Percentiles rank a stretch among this genome's conserved stretches.
phyloP scores from a whole-genome alignment of 2,329 filamentous ascomycete genomes.

The Aspergillus persii region DNA sequence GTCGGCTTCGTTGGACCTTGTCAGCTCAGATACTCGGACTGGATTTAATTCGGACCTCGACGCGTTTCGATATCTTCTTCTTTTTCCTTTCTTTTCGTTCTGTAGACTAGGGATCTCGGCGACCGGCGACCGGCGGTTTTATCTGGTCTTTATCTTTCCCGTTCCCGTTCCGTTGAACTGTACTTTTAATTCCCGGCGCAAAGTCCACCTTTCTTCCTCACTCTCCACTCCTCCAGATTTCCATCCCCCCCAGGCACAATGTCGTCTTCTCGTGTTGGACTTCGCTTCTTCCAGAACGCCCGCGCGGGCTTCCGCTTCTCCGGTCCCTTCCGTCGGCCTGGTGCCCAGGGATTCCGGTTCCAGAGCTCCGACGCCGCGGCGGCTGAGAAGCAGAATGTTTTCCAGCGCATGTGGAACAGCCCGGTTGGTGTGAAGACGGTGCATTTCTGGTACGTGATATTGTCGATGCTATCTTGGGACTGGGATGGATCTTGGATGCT shows the following conservation, averaged over 20 bases:
- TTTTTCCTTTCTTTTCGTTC: conserved; percentile 17
- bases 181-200: not conserved
- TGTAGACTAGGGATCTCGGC: not conserved
- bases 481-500: not conserved
- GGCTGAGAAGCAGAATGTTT: conserved; percentile 48
- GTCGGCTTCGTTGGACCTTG: conserved; percentile 11
- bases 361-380: conserved; percentile 63
- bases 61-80: not conserved
- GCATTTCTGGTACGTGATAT: conserved; percentile 77
- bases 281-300: conserved; percentile 56
- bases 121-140: not conserved
- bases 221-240: conserved; percentile 10
- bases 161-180: not conserved
- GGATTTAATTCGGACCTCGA: not conserved
- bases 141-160: not conserved
- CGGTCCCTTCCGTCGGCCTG: conserved; percentile 54
- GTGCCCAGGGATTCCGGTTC: conserved; percentile 60
- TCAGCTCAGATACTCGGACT: not conserved
- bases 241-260: conserved; percentile 38
- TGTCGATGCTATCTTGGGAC: not conserved
- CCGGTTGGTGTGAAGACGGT: conserved; percentile 86
- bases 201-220: conserved; percentile 1
- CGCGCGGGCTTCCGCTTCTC: conserved; percentile 52
- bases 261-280: conserved; percentile 58
- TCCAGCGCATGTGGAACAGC: conserved; percentile 81